A percentile compares a stretch with the other conserved stretches of the same genome.
phyloP scores from a whole-genome alignment of 805 yeast species.

The Candida quercuum region DNA sequence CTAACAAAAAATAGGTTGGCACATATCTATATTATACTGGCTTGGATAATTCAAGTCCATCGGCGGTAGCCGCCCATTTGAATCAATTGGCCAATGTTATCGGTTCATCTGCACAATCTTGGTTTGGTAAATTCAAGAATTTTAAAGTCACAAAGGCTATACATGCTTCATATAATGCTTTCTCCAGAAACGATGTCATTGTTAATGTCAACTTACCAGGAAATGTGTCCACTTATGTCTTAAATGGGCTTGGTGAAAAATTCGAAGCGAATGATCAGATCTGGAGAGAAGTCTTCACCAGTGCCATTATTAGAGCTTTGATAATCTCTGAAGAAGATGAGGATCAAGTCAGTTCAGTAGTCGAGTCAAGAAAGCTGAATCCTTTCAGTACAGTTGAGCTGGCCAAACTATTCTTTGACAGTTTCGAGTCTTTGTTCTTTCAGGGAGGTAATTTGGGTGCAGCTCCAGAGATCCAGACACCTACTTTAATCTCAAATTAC shows the following conservation, averaged over 20 bases:
- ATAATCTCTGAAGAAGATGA: conserved; percentile 69
- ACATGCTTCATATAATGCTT: conserved; percentile 70
- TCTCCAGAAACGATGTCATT: conserved; percentile 59
- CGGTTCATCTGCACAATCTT: conserved; percentile 55
- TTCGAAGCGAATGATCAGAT: conserved; percentile 43
- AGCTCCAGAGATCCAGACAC: conserved; percentile 60
- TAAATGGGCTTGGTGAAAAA: conserved; percentile 41
- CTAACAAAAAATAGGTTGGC: conserved; percentile 36
- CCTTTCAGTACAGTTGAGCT: conserved; percentile 54
- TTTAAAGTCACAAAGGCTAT: conserved; percentile 71
- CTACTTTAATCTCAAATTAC: conserved; percentile 60
- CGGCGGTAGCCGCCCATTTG: conserved; percentile 71
- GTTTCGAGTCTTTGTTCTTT: conserved; percentile 60
- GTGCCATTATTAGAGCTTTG: conserved; percentile 72
- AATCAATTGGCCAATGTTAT: conserved; percentile 64
- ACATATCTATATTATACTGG: conserved; percentile 75
- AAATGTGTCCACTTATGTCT: conserved; percentile 49
- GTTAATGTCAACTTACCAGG: conserved; percentile 78
- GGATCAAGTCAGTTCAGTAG: conserved; percentile 63
- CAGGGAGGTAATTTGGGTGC: conserved; percentile 67
- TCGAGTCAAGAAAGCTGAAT: conserved; percentile 77
- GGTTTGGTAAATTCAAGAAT: conserved; percentile 74
- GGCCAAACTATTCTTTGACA: conserved; percentile 51
- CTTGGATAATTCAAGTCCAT: conserved; percentile 67
- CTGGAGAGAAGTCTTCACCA: conserved; percentile 49